Percentiles rank a stretch among this genome's conserved stretches.
Conservation (phyloP, 148 eudicot genomes). For the Dysphania ambrosioides region DNA sequence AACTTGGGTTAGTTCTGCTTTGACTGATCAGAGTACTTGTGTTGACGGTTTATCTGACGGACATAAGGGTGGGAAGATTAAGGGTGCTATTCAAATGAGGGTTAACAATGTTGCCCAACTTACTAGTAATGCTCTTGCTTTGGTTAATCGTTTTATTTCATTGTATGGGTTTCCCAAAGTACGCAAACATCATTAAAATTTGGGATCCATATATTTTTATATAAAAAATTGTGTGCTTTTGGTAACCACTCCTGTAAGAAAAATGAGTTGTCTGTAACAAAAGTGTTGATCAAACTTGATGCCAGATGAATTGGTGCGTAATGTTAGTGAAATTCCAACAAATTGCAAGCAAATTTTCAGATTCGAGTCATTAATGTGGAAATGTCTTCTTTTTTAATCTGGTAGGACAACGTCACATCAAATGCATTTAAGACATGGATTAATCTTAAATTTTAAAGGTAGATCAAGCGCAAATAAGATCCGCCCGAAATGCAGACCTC, state of each 20-base stretch:
- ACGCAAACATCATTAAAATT: background rate
- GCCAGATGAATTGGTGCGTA: background rate
- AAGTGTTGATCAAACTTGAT: background rate
- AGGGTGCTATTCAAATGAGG: conserved; percentile 30
- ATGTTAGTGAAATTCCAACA: background rate
- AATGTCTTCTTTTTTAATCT: no score
- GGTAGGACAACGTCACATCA: no score
- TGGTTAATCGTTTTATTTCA: conserved; percentile 45
- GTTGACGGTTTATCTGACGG: conserved; percentile 42
- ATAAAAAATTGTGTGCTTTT: conserved; percentile 10
- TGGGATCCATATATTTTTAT: no score
- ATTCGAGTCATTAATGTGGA: no score
- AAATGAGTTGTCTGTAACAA: background rate
- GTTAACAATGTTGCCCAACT: conserved; percentile 39
- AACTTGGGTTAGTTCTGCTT: conserved; percentile 69
- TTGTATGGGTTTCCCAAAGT: conserved; percentile 4
- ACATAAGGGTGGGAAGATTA: conserved; percentile 28
- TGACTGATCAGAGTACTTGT: conserved; percentile 54
- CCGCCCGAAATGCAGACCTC: no score
- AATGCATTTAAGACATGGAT: no score
- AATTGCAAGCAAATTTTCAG: no score
- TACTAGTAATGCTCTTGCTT: conserved; percentile 62
- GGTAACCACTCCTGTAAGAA: background rate
- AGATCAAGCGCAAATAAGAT: no score
- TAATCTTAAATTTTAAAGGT: no score